Base-by-base conservation (phyloP, 2,329 filamentous ascomycete genomes). In the Sclerotinia minor region DNA sequence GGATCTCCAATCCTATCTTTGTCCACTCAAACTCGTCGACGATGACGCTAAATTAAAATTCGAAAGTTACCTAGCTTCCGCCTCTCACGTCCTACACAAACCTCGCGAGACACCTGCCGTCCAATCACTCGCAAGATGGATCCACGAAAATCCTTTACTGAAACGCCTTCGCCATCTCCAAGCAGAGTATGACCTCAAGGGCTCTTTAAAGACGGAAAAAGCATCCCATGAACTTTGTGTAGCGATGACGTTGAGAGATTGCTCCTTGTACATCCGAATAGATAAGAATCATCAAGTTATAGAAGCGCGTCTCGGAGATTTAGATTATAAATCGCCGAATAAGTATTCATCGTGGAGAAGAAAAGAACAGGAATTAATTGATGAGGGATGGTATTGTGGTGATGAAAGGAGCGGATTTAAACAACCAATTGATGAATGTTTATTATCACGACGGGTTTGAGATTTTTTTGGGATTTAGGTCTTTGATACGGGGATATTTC, bases 161-260 rank as follows among this genome's bases (percentile, higher is more conserved):
- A 76, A 73, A 0, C 80, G 81, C 0, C 81, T 84, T 26, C 77
- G 85, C 2, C 72, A 78, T 3, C 79, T 80, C 11, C 76, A 81
- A 58, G 76, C 76, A 1, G 59, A 67, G 13, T 64, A 78, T 52
- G 79, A 79, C 59, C 70, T 65, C 0, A 50, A 72, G 4, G 79
- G 78, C 0, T 73, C 75, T 3, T 53, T 77, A 5, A 53, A 65
- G 0, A 69, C 67, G 69, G 75, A 5, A 75, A 77, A 3, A 78
- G 83, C 47, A 76, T 79, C 15, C 6, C 59, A 61, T 61, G 80
- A 84, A 38, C 87, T 91, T 69, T 83, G 85, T 17, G 81, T 91
- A 8, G 90, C 90, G 67, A 94, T 94, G 91, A 94, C 92, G 4
- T 77, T 95, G 71, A 82, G 92, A 61, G 92, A 95, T 80, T 93